phyloP scores from a whole-genome alignment of 257 asterid species.

The Gentiana dahurica region DNA sequence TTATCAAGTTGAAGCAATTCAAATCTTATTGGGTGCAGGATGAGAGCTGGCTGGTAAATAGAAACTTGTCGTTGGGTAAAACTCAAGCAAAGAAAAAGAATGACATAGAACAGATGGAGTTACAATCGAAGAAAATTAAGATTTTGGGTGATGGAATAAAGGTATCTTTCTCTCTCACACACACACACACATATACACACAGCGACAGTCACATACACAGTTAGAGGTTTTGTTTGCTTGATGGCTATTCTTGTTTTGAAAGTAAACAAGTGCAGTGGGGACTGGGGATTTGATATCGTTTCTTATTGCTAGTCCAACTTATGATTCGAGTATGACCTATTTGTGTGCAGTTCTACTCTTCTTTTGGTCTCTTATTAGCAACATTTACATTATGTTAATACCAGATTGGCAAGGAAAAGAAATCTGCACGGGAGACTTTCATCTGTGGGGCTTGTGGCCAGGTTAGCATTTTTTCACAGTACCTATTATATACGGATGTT shows the following conservation, averaged over 20 bases:
- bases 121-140: constrained; percentile 62
- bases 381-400: constrained; percentile 14
- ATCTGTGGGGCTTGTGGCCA: constrained; percentile 99
- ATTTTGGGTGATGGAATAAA: constrained; percentile 82
- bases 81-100: constrained; percentile 62
- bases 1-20: no score
- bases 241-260: no score
- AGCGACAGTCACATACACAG: no score
- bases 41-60: constrained; percentile 41
- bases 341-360: no score
- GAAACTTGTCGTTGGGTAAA: constrained; percentile 43
- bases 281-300: no score
- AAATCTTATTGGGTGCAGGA: constrained; percentile 37
- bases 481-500: constrained; percentile 7
- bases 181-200: no score
- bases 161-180: constrained; percentile 32
- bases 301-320: no score
- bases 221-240: background rate
- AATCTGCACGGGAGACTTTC: constrained; percentile 89
- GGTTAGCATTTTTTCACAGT: constrained; percentile 38
- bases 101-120: constrained; percentile 48
- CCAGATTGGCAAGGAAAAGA: constrained; percentile 86
- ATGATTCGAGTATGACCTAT: no score
- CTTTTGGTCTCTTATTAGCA: background rate
- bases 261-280: no score